Percentiles rank a stretch among this genome's conserved stretches.
These are phyloP conservation scores for Heimioporus retisporus DNA, from an alignment of 1,284 basidiomycete species.

Conservation along the genomic window DNA sequence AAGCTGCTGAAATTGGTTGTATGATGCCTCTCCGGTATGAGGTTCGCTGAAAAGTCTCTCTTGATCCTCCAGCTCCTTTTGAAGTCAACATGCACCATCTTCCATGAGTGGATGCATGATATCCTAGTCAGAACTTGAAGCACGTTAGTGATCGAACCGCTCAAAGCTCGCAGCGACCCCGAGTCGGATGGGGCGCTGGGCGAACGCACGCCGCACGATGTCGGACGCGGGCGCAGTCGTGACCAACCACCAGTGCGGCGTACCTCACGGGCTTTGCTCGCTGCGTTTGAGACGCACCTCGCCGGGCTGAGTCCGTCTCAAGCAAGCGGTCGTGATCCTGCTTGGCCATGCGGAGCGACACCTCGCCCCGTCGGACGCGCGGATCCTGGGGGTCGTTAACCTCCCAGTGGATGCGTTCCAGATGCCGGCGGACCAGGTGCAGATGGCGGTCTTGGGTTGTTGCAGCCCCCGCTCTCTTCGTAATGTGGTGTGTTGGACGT, in stretches of 20 bases:
- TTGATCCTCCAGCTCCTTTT: constrained; percentile 10
- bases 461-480: too few relatives aligned
- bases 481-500: too few relatives aligned
- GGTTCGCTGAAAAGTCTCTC: background rate
- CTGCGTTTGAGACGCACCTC: too few relatives aligned
- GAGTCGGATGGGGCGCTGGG: too few relatives aligned
- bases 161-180: background rate
- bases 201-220: too few relatives aligned
- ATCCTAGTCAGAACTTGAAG: constrained; percentile 7
- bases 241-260: too few relatives aligned
- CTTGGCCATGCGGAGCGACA: constrained; percentile 96
- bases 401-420: constrained; percentile 91
- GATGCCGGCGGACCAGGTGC: constrained; percentile 97
- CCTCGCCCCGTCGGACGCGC: constrained; percentile 79
- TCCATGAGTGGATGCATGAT: background rate
- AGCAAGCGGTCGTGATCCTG: constrained; percentile 96
- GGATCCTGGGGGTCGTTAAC: constrained; percentile 89
- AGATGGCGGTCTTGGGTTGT: constrained; percentile 96
- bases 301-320: too few relatives aligned
- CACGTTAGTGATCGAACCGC: constrained; percentile 11
- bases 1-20: constrained; percentile 1
- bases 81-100: constrained; percentile 1
- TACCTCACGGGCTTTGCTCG: too few relatives aligned
- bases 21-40: background rate
- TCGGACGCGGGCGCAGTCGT: too few relatives aligned